A percentile compares a stretch with the other conserved stretches of the same genome.
Conservation (phyloP, 129 eudicot species). For the Flaveria ramosissima region DNA sequence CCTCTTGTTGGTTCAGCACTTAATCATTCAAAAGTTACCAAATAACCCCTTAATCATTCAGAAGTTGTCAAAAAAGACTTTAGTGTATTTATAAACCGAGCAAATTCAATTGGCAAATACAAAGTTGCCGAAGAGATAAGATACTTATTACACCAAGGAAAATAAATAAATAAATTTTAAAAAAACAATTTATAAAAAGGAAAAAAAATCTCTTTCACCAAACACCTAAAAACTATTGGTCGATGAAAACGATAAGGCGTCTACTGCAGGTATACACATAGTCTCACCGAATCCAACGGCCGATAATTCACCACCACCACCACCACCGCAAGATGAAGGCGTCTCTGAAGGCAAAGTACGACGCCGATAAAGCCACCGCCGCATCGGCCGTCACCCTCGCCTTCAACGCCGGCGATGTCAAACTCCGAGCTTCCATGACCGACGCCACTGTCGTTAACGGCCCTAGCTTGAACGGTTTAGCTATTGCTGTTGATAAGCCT, state of each 20-base stretch:
- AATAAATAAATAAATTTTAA: no score
- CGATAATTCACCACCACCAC: not conserved
- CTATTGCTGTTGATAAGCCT: conserved; percentile 77
- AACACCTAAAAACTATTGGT: conserved; percentile 31
- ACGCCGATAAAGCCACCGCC: conserved; percentile 68
- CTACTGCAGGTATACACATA: conserved; percentile 7
- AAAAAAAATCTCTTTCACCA: conserved; percentile 6
- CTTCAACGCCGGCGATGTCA: conserved; percentile 81
- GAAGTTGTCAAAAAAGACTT: no score
- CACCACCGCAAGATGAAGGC: conserved; percentile 60
- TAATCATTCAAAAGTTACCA: no score
- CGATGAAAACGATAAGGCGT: conserved; percentile 37
- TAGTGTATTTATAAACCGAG: no score
- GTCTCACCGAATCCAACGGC: conserved; percentile 11
- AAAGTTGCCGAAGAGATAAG: no score
- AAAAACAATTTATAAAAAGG: not conserved
- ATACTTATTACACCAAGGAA: no score
- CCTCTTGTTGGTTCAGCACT: no score
- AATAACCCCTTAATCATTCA: no score
- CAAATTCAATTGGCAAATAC: no score
- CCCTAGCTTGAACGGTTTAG: conserved; percentile 74
- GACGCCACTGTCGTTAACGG: conserved; percentile 79
- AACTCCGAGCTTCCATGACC: conserved; percentile 84
- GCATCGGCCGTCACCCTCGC: conserved; percentile 70
- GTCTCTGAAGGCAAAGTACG: conserved; percentile 64